A percentile compares a stretch with the other conserved stretches of the same genome.
These are phyloP conservation scores for Clavispora fructus DNA, from an alignment of 805 yeast genomes.

Conservation along the genomic window DNA sequence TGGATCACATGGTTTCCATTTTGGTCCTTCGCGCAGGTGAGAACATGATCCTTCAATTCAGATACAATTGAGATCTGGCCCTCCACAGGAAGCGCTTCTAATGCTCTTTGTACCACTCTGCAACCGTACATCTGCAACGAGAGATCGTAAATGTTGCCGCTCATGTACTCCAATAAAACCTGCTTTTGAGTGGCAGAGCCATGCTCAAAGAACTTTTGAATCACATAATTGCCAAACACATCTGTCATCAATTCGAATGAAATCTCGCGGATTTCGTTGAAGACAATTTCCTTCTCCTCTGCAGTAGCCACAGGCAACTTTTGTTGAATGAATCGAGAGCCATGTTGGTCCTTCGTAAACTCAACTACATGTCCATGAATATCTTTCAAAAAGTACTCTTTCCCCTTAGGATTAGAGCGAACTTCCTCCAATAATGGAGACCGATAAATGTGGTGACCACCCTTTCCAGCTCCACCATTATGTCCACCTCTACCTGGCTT, in stretches of 20 bases:
- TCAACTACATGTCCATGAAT: conserved; percentile 85
- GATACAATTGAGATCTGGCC: conserved; percentile 64
- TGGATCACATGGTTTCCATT: conserved; percentile 98
- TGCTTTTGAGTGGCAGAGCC: conserved; percentile 69
- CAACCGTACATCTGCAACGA: conserved; percentile 97
- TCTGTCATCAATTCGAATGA: conserved; percentile 84
- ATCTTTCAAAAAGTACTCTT: conserved; percentile 60
- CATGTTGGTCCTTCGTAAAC: conserved; percentile 94
- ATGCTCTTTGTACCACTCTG: conserved; percentile 91
- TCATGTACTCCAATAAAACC: conserved; percentile 64
- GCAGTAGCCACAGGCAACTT: conserved; percentile 60
- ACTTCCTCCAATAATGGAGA: conserved; percentile 84
- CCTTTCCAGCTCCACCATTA: conserved; percentile 16
- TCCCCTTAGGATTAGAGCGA: conserved; percentile 56
- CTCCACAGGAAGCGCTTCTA: conserved; percentile 61
- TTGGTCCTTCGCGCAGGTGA: conserved; percentile 68
- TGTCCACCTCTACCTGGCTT: conserved; percentile 8
- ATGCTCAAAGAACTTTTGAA: conserved; percentile 86
- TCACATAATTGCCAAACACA: conserved; percentile 96
- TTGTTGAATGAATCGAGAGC: conserved; percentile 94
- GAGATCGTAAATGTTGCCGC: conserved; percentile 65
- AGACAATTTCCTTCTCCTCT: conserved; percentile 72
- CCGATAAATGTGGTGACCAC: conserved; percentile 50
- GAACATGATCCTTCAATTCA: conserved; percentile 69
- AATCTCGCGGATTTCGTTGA: conserved; percentile 74